Percentiles rank a stretch among this genome's conserved stretches.
These are phyloP conservation scores for Cyberlindnera subsufficiens DNA, from an alignment of 805 yeast genomes.

Conservation along the genomic window DNA sequence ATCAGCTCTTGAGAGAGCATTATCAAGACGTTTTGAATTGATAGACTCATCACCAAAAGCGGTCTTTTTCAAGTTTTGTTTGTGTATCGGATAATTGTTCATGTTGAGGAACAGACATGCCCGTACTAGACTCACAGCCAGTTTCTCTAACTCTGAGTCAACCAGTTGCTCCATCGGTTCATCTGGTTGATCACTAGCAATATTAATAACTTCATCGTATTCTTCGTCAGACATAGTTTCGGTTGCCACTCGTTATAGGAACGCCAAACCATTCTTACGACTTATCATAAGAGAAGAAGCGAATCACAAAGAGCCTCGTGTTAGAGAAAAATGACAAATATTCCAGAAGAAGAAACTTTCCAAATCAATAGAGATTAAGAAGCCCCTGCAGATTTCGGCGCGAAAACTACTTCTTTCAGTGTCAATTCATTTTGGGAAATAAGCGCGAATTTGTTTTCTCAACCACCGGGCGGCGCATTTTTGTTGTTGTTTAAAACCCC, in stretches of 20 bases:
- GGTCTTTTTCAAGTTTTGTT: conserved; percentile 8
- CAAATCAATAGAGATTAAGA: no score
- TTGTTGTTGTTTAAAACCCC: no score
- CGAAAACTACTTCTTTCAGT: no score
- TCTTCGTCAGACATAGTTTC: not conserved
- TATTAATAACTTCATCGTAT: not conserved
- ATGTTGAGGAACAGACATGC: conserved; percentile 9
- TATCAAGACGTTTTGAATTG: not conserved
- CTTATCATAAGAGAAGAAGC: no score
- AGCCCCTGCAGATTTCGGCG: no score
- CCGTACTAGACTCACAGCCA: conserved; percentile 5
- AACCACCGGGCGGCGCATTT: no score
- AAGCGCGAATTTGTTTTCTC: no score
- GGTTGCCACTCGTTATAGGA: not conserved
- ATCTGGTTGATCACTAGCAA: not conserved
- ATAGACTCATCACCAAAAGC: conserved; percentile 5
- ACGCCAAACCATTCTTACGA: not conserved
- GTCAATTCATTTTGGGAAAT: no score
- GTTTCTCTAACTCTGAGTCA: conserved; percentile 1
- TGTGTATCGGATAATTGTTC: conserved; percentile 8
- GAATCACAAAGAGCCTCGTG: no score
- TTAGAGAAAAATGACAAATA: no score
- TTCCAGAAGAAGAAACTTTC: no score
- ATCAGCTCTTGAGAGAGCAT: conserved; percentile 4
- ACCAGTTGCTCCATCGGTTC: not conserved